Conservation (phyloP, 768 basidiomycete species). For the Pleurotus tuber-regium region DNA sequence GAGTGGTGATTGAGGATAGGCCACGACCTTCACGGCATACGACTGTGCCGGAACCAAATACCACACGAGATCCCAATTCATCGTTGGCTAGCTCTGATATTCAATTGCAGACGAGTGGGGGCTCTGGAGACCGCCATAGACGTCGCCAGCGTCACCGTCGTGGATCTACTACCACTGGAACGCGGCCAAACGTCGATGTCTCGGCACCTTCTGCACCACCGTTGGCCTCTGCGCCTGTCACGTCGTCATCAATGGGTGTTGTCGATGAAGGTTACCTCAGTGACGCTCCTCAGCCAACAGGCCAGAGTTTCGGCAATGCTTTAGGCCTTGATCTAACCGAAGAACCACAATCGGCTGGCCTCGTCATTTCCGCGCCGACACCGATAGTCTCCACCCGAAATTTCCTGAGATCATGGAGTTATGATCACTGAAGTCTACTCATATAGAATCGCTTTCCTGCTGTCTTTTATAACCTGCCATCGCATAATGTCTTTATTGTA, state of each 20-base stretch:
- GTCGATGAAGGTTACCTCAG: constrained; percentile 7
- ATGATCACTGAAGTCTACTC: constrained; percentile 14
- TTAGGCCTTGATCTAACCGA: constrained; percentile 7
- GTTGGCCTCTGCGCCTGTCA: background rate
- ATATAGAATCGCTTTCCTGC: background rate
- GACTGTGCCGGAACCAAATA: background rate
- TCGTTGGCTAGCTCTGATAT: background rate
- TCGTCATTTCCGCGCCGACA: constrained; percentile 29
- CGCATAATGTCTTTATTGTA: background rate
- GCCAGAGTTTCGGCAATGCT: constrained; percentile 4
- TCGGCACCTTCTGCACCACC: background rate
- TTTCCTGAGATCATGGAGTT: constrained; percentile 31
- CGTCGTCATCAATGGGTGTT: background rate
- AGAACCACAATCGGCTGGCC: constrained; percentile 3
- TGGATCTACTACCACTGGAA: background rate
- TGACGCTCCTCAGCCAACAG: background rate
- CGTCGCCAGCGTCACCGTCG: constrained; percentile 4
- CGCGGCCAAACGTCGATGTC: background rate
- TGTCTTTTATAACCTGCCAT: background rate
- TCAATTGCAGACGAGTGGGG: background rate
- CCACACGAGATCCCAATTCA: background rate
- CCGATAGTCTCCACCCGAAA: constrained; percentile 26
- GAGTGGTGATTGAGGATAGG: constrained; percentile 8
- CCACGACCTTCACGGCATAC: constrained; percentile 4
- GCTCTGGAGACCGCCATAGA: background rate